phyloP scores from a whole-genome alignment of 2,329 filamentous ascomycete genomes.

The Sarocladium kiliense region DNA sequence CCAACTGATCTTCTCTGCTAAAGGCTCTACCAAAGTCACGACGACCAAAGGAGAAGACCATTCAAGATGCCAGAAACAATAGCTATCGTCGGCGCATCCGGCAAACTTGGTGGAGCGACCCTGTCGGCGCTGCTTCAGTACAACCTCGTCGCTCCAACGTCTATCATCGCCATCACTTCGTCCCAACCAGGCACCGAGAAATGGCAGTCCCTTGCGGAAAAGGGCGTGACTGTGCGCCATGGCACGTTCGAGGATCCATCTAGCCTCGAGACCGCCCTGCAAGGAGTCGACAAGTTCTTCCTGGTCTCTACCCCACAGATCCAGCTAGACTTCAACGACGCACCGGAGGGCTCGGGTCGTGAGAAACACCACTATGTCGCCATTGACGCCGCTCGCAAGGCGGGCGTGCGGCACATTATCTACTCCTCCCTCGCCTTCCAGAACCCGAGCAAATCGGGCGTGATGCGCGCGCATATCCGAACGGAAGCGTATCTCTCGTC shows the following conservation, averaged over 20 bases:
- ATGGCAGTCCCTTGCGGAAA: neutral
- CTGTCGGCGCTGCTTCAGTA: neutral
- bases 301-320: conserved; percentile 50
- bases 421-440: conserved; percentile 53
- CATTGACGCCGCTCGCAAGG: conserved; percentile 44
- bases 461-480: conserved; percentile 55
- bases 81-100: neutral
- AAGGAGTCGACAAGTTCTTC: conserved; percentile 45
- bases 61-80: neutral
- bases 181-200: neutral
- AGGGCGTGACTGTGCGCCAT: conserved; percentile 41
- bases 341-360: conserved; percentile 17
- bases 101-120: neutral
- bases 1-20: too few species aligned
- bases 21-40: too few species aligned
- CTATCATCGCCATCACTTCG: neutral
- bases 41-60: too few species aligned
- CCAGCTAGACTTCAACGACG: conserved; percentile 33
- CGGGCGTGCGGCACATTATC: conserved; percentile 48
- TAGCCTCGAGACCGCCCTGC: conserved; percentile 41
- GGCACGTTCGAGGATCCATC: conserved; percentile 45
- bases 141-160: neutral
- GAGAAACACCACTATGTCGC: conserved; percentile 35
- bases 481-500: conserved; percentile 45
- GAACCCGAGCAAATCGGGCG: conserved; percentile 37